Evolutionary conservation across 1,284 basidiomycete species (phyloP).

Genomic region (Amylostereum areolatum): DNA sequence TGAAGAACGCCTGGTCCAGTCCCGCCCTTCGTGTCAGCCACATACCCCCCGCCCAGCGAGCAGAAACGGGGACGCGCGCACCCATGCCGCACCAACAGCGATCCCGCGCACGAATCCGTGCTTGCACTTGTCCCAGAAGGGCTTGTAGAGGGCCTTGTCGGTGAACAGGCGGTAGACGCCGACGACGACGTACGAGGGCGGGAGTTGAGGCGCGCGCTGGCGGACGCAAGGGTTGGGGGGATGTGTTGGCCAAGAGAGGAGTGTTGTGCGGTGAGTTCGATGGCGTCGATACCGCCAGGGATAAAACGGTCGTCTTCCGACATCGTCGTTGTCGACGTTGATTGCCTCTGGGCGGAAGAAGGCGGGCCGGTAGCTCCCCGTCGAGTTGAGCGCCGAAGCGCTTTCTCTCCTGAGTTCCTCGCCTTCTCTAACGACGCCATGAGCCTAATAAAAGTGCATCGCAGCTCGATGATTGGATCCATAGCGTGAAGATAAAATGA

Average conservation of each 20-base stretch:
- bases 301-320: no score
- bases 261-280: no score
- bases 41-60: not conserved
- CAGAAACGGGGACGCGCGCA: conserved; percentile 23
- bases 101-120: conserved; percentile 60
- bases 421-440: no score
- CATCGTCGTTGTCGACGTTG: no score
- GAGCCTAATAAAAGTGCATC: no score
- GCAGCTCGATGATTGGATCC: no score
- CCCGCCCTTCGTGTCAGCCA: not conserved
- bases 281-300: no score
- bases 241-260: conserved; percentile 24
- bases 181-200: conserved; percentile 68
- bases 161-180: conserved; percentile 69
- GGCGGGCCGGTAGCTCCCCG: no score
- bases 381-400: no score
- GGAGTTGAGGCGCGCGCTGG: conserved; percentile 56
- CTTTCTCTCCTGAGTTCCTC: no score
- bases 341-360: no score
- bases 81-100: conserved; percentile 62
- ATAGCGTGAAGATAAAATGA: no score
- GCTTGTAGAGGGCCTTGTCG: conserved; percentile 55
- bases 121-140: conserved; percentile 72
- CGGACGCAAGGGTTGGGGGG: conserved; percentile 41
- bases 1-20: conserved; percentile 44